Percentiles rank a stretch among this genome's conserved stretches.
These are phyloP conservation scores for Salmacisia buchloeana DNA, from an alignment of 1,284 basidiomycete genomes.

Conservation along the genomic window DNA sequence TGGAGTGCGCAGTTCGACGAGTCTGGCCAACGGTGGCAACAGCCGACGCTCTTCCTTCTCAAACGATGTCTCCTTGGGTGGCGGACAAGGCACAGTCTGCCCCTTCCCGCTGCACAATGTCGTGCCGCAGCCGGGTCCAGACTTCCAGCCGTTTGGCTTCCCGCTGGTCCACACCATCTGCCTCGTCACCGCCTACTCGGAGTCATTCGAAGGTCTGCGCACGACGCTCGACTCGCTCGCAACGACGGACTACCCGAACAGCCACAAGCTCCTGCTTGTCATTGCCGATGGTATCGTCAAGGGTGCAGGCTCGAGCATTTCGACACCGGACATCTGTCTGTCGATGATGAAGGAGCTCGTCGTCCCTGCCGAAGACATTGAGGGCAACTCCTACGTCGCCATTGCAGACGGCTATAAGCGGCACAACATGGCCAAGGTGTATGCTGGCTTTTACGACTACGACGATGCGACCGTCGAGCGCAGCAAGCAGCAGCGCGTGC, in stretches of 20 bases:
- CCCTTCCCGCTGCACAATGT: constrained; percentile 88
- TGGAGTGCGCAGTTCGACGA: constrained; percentile 75
- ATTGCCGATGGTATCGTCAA: constrained; percentile 99
- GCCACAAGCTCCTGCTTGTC: constrained; percentile 89
- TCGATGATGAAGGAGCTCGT: constrained; percentile 97
- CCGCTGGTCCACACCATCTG: constrained; percentile 89
- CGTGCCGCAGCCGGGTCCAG: constrained; percentile 82
- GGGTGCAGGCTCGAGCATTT: constrained; percentile 57
- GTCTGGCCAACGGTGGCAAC: constrained; percentile 54
- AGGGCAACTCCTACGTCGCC: constrained; percentile 92
- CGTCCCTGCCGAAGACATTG: constrained; percentile 75
- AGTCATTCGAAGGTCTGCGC: constrained; percentile 89
- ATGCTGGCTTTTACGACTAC: constrained; percentile 94
- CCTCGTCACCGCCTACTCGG: constrained; percentile 96
- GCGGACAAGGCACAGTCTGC: constrained; percentile 39
- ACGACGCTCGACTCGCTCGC: constrained; percentile 96
- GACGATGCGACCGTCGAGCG: constrained; percentile 84
- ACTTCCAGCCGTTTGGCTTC: constrained; percentile 93
- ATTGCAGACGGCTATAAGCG: constrained; percentile 98
- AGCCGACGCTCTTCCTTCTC: constrained; percentile 40
- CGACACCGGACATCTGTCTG: constrained; percentile 78
- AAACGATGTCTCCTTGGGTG: constrained; percentile 16
- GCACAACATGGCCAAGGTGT: constrained; percentile 99
- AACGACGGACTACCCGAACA: constrained; percentile 97
- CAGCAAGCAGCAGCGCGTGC: constrained; percentile 93